Evolutionary conservation across 345 rosid species (phyloP).

Genomic region (Citrus mangshanensis): DNA sequence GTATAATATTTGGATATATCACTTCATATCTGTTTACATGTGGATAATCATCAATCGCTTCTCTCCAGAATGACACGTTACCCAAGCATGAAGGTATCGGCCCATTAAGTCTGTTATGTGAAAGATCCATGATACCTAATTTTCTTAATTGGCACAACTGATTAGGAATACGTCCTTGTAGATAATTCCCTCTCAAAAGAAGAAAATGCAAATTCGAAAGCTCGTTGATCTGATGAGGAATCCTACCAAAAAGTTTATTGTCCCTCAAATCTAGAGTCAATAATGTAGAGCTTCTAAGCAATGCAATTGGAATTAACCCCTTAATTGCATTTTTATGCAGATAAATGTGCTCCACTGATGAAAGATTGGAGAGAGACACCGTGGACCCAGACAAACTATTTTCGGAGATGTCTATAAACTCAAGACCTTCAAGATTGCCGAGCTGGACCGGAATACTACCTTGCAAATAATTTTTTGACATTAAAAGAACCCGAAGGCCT

Average conservation of each 20-base stretch:
- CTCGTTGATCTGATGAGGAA: neutral
- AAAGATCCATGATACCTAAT: neutral
- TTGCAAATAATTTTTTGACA: neutral
- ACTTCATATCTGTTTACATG: too few relatives aligned
- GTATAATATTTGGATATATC: too few relatives aligned
- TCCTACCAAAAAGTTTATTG: neutral
- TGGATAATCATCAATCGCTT: neutral
- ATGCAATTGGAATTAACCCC: neutral
- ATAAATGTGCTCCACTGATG: neutral
- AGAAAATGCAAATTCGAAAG: neutral
- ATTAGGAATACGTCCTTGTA: neutral
- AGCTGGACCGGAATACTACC: neutral
- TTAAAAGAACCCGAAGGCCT: accelerated
- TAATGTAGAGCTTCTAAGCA: neutral
- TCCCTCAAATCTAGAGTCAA: neutral
- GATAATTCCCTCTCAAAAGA: neutral
- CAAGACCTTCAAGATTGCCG: neutral
- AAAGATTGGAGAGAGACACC: neutral
- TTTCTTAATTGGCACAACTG: neutral
- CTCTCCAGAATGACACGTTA: neutral
- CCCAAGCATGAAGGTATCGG: neutral
- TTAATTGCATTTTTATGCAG: neutral
- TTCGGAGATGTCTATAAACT: neutral
- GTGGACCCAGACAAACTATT: neutral
- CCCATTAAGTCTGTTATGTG: neutral